A percentile compares a stretch with the other conserved stretches of the same genome.
Conservation (phyloP, 148 eudicot species). For the Rhododendron williamsianum region DNA sequence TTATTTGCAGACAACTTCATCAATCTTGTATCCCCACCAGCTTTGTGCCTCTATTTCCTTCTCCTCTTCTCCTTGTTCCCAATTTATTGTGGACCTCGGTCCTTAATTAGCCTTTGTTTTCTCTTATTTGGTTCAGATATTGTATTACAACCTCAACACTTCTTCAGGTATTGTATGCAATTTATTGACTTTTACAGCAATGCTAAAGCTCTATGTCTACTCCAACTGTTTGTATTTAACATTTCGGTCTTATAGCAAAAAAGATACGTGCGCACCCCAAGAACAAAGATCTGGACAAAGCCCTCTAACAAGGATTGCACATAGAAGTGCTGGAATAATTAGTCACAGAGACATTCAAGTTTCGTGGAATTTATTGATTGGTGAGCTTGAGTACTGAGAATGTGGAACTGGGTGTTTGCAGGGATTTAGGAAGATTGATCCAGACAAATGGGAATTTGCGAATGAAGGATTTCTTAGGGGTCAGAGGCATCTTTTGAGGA, state of each 20-base stretch:
- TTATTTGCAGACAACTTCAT: neutral
- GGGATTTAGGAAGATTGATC: conserved; percentile 94
- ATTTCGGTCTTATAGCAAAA: neutral
- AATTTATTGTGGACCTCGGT: neutral
- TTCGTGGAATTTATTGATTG: neutral
- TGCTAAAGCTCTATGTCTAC: neutral
- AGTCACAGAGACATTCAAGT: neutral
- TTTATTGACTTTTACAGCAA: neutral
- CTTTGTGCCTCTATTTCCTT: neutral
- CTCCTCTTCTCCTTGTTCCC: neutral
- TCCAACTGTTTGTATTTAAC: neutral
- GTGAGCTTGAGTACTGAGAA: conserved; percentile 2
- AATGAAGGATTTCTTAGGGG: conserved; percentile 75
- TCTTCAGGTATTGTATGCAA: neutral
- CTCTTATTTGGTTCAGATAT: neutral
- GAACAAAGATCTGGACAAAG: conserved; percentile 1
- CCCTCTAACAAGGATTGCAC: neutral
- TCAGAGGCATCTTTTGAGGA: conserved; percentile 60
- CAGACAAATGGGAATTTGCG: conserved; percentile 91
- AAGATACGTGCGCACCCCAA: neutral
- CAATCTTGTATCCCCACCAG: neutral
- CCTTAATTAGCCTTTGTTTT: neutral
- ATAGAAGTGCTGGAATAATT: conserved; percentile 1
- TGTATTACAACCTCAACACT: neutral
- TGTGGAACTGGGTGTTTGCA: conserved; percentile 27